Evolutionary conservation across 495 filamentous ascomycete genomes (phyloP).

Genomic region (Penicillium cataractarum): DNA sequence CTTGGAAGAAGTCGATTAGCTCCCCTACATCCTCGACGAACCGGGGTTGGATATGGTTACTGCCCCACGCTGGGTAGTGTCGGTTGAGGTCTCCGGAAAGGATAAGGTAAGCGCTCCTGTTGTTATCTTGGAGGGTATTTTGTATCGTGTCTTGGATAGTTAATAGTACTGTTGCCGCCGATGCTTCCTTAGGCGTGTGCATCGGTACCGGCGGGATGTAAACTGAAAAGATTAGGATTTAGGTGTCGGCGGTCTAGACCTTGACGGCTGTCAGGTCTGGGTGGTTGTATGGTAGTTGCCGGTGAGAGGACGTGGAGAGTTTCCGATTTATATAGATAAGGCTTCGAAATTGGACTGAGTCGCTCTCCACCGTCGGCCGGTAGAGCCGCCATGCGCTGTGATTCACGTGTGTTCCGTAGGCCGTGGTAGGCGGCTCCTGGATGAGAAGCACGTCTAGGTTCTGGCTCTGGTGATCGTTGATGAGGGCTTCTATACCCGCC

Average conservation of each 20-base stretch:
- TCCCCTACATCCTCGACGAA: slow-evolving; percentile 27
- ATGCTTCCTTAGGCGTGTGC: neutral
- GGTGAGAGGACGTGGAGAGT: neutral
- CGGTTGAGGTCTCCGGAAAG: slow-evolving; percentile 31
- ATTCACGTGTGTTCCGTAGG: neutral
- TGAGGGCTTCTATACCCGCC: neutral
- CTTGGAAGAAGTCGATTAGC: slow-evolving; percentile 26
- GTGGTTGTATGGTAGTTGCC: neutral
- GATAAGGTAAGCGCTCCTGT: slow-evolving; percentile 4
- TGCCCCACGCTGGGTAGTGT: slow-evolving; percentile 27
- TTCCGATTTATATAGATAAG: neutral
- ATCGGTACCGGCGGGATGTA: neutral
- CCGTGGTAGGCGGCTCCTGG: neutral
- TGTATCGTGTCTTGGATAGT: neutral
- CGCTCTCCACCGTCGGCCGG: neutral
- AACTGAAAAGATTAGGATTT: neutral
- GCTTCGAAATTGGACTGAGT: neutral
- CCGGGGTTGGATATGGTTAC: slow-evolving; percentile 14
- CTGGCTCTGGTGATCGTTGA: neutral
- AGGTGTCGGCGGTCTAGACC: neutral
- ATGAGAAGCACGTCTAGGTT: neutral
- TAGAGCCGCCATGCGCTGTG: neutral
- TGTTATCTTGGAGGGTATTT: neutral
- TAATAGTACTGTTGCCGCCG: neutral
- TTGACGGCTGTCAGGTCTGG: neutral